Base-by-base conservation (phyloP, 306 rosid species). In the Geum urbanum region DNA sequence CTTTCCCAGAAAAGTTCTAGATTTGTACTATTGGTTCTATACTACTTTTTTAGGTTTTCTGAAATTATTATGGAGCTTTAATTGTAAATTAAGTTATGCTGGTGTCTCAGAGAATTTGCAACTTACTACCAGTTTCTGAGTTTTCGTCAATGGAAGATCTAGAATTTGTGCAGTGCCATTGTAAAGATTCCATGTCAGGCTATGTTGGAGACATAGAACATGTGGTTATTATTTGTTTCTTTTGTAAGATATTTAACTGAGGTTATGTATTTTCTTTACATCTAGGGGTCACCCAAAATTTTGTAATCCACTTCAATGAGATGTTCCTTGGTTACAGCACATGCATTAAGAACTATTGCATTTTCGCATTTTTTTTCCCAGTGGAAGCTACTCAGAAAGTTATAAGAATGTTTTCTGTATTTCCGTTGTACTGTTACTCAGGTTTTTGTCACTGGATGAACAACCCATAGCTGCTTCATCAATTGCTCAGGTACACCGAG, bases 381-480 rank as follows among this genome's bases (percentile, higher is more conserved):
- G n/a, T n/a, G n/a, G n/a, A n/a, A n/a, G n/a, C n/a, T n/a, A n/a
- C n/a, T n/a, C n/a, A n/a, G n/a, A 20, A 63, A 24, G 19, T 20
- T 14, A 8, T 12, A 32, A 35, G n/a, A 37, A 22, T 19, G 5
- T 52, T 61, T 74, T 35, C 13, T 60, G 65, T 73, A 67, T 60
- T 32, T 35, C 11, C 7, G 46, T 32, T 16, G 8, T 67, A 11
- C 2, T 15, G 39, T 15, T 56, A 5, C 76, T 61, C 81, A 92
- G 98, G 76, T 85, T 92, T 90, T 60, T 81, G 78, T 90, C 92
- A n/a, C 57, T 92, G 68, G 86, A 86, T 80, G 92, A 92, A 72
- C 81, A 77, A 57, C 96, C 98, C 48, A 69, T 88, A 63, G 98
- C 96, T 52, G 96, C 98, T 71, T 96, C 98, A 37, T 92, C 98